Percentiles rank a stretch among this genome's conserved stretches.
Evolutionary conservation across 306 rosid species (phyloP).

Genomic region (Parietaria judaica): DNA sequence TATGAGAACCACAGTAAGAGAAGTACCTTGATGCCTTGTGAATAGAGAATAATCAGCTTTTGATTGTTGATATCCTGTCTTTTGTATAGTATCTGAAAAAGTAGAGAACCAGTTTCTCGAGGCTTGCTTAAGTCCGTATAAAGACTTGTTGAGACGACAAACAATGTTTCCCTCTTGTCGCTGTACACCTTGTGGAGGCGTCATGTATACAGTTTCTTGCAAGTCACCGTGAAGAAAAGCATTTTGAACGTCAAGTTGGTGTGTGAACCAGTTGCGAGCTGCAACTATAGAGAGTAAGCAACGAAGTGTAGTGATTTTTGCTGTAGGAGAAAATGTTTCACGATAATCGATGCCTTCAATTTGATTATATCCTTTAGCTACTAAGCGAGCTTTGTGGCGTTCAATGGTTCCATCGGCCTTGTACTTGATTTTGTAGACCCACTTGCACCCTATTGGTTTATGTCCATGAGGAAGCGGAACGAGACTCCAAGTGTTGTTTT

Average conservation of each 20-base stretch:
- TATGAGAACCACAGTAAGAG: background rate
- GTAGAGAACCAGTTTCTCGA: conserved; percentile 2
- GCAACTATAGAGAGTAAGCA: background rate
- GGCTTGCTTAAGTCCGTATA: conserved; percentile 9
- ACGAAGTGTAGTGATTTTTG: conserved; percentile 7
- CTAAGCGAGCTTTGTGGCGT: background rate
- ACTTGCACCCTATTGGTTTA: background rate
- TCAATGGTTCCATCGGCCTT: background rate
- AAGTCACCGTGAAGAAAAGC: conserved; percentile 5
- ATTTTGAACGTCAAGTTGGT: conserved; percentile 8
- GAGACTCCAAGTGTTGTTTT: conserved; percentile 1
- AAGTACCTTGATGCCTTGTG: background rate
- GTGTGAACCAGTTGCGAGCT: background rate
- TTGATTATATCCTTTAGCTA: conserved; percentile 3
- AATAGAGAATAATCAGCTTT: background rate
- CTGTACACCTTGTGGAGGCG: background rate
- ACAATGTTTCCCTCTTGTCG: conserved; percentile 7
- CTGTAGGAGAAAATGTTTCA: conserved; percentile 1
- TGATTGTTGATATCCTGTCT: conserved; percentile 1
- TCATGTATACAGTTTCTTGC: conserved; percentile 3
- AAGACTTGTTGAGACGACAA: conserved; percentile 7
- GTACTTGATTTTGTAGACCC: conserved; percentile 14
- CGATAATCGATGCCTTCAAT: conserved; percentile 6
- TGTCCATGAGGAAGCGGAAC: conserved; percentile 6
- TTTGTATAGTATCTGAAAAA: background rate